Conservation (phyloP, 208 protist genomes). For the Crithidia expoeki region DNA sequence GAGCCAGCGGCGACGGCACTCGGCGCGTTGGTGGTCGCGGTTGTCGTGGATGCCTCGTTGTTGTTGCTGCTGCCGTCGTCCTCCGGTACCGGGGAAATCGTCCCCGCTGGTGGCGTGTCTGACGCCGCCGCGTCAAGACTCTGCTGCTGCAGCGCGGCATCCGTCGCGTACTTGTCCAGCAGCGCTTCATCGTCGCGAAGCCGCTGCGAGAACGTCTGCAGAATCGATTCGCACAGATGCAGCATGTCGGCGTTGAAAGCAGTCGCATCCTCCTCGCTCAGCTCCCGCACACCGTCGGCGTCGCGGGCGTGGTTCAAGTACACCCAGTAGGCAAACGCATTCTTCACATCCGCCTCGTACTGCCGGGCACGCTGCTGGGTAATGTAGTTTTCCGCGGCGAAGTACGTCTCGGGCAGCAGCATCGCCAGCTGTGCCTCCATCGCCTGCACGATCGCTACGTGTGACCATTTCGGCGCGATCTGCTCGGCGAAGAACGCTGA, state of each 20-base stretch:
- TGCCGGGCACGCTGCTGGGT: conserved; percentile 79
- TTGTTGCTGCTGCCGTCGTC: conserved; percentile 16
- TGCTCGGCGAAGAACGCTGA: conserved; percentile 42
- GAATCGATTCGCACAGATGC: conserved; percentile 52
- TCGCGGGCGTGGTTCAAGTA: conserved; percentile 51
- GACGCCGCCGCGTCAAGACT: conserved; percentile 16
- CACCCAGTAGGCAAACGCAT: conserved; percentile 82
- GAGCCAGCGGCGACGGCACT: neutral
- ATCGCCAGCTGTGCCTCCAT: conserved; percentile 45
- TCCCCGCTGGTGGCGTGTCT: conserved; percentile 3
- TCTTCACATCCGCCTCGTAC: conserved; percentile 89
- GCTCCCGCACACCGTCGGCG: conserved; percentile 41
- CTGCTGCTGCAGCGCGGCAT: conserved; percentile 42
- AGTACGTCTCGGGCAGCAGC: conserved; percentile 84
- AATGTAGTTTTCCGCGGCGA: conserved; percentile 81
- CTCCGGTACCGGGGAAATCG: conserved; percentile 3
- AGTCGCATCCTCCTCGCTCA: conserved; percentile 38
- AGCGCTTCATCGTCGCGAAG: conserved; percentile 71
- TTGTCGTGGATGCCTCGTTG: neutral
- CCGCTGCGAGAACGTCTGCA: conserved; percentile 72
- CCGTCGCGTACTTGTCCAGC: conserved; percentile 66
- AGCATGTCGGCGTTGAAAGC: conserved; percentile 67
- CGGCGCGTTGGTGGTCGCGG: conserved; percentile 8
- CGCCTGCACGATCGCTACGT: conserved; percentile 46
- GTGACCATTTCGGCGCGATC: conserved; percentile 50